phyloP scores from a whole-genome alignment of 2,329 filamentous ascomycete genomes.

The Sclerotinia borealis region DNA sequence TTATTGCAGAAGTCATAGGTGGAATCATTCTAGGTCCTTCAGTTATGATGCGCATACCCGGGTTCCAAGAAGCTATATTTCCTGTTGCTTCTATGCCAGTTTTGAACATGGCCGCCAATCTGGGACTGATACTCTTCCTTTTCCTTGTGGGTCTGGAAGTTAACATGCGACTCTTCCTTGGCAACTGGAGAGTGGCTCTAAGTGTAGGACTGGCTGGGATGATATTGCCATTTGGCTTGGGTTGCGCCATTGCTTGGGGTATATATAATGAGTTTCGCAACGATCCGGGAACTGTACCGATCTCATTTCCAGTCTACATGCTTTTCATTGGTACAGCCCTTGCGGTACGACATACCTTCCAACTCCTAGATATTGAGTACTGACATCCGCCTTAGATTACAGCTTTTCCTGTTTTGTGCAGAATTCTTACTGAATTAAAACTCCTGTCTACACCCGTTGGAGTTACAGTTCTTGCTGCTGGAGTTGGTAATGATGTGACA shows the following conservation, averaged over 20 bases:
- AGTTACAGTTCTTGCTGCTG: conserved; percentile 81
- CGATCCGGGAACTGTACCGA: conserved; percentile 44
- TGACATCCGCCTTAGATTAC: conserved; percentile 52
- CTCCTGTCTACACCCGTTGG: conserved; percentile 77
- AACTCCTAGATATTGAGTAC: neutral
- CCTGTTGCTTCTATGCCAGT: conserved; percentile 68
- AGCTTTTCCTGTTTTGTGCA: conserved; percentile 83
- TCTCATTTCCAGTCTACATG: conserved; percentile 56
- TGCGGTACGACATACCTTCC: conserved; percentile 38
- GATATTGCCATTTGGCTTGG: conserved; percentile 75
- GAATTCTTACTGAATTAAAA: conserved; percentile 87
- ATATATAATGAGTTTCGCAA: conserved; percentile 65
- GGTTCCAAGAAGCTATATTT: conserved; percentile 72
- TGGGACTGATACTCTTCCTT: conserved; percentile 77
- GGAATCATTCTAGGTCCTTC: conserved; percentile 81
- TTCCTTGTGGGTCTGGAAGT: conserved; percentile 87
- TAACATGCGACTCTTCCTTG: conserved; percentile 68
- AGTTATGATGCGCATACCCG: conserved; percentile 78
- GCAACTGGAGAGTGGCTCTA: conserved; percentile 74
- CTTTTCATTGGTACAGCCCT: conserved; percentile 90
- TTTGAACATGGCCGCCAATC: conserved; percentile 70
- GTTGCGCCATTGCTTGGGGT: conserved; percentile 74
- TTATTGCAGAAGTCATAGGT: conserved; percentile 81
- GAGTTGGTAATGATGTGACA: conserved; percentile 86
- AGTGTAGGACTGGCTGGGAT: conserved; percentile 76